phyloP scores from a whole-genome alignment of 441 rosid species.

The Manihot esculenta region DNA sequence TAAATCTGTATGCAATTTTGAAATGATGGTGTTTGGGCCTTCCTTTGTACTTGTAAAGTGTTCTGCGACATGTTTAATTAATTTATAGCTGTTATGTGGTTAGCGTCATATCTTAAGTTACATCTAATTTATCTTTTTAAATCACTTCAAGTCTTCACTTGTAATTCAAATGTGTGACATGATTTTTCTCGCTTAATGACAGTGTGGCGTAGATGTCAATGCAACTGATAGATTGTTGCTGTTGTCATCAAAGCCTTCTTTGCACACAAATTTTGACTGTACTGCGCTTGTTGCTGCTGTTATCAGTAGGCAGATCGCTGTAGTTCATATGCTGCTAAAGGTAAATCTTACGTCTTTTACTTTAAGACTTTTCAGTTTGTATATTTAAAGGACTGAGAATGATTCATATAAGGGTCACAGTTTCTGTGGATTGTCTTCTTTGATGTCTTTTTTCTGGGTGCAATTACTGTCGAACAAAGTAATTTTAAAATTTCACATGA shows the following conservation, averaged over 20 bases:
- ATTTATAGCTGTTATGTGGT: background rate
- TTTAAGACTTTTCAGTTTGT: background rate
- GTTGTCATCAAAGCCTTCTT: conserved; percentile 83
- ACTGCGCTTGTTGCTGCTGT: conserved; percentile 85
- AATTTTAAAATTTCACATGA: background rate
- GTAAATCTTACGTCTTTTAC: conserved; percentile 32
- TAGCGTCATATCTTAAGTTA: background rate
- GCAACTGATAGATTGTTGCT: conserved; percentile 66
- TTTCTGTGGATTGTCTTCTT: background rate
- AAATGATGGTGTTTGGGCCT: background rate
- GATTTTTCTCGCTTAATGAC: conserved; percentile 25
- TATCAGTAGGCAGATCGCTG: conserved; percentile 76
- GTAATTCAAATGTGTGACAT: background rate
- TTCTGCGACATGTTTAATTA: background rate
- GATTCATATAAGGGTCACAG: background rate
- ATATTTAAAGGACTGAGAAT: background rate
- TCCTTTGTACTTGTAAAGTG: background rate
- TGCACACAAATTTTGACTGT: conserved; percentile 84
- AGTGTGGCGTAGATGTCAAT: conserved; percentile 86
- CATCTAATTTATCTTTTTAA: conserved; percentile 1
- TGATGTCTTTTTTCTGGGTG: background rate
- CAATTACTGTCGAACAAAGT: background rate
- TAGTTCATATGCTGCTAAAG: conserved; percentile 69
- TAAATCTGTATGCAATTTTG: background rate
- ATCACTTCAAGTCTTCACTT: background rate